These are phyloP conservation scores for Eimeria maxima DNA, from an alignment of 169 alveolate species.

Conservation along the genomic window DNA sequence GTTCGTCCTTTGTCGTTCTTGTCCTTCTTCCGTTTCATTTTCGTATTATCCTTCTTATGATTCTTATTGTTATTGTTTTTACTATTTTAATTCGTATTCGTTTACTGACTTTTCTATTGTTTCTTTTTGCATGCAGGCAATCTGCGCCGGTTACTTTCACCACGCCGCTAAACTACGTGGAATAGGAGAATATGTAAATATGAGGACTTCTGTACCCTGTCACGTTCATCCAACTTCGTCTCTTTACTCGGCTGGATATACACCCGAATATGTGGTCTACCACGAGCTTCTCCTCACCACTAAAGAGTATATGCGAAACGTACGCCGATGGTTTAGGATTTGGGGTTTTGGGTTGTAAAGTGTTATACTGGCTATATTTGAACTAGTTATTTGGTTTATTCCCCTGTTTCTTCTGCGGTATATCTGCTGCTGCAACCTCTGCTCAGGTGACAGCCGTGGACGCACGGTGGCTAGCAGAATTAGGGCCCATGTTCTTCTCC, in stretches of 20 bases:
- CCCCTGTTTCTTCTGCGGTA: not conserved
- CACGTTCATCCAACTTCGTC: constrained; percentile 99
- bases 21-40: too few species aligned
- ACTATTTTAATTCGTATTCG: not conserved
- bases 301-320: constrained; percentile 98
- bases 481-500: constrained; percentile 92
- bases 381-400: not conserved
- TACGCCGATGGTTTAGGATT: constrained; percentile 5
- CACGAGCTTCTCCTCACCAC: constrained; percentile 99
- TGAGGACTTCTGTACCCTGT: constrained; percentile 98
- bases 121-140: constrained; percentile 89
- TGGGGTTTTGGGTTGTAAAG: not conserved
- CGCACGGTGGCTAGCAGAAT: constrained; percentile 98
- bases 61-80: not conserved
- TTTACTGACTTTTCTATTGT: too few species aligned
- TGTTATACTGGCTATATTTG: too few species aligned
- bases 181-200: constrained; percentile 99
- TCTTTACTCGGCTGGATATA: constrained; percentile 98
- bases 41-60: too few species aligned
- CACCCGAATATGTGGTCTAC: constrained; percentile 99
- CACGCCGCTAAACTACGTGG: constrained; percentile 99
- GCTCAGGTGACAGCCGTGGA: constrained; percentile 99
- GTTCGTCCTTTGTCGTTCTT: too few species aligned
- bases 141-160: constrained; percentile 99
- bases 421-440: not conserved